These are phyloP conservation scores for Petrea volubilis DNA, from an alignment of 257 asterid genomes.

Conservation along the genomic window DNA sequence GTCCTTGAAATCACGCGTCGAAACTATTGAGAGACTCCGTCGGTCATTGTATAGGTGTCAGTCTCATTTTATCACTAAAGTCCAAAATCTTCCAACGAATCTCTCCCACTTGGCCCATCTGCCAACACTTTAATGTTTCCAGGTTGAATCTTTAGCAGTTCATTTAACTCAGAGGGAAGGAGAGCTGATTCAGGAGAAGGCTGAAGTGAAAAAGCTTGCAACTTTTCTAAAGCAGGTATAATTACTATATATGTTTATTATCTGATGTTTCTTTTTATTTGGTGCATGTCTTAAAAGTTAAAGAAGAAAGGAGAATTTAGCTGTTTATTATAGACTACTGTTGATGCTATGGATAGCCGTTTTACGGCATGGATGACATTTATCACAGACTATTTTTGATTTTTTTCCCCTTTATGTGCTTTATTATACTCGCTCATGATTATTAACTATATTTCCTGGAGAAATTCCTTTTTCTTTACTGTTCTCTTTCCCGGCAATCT, in stretches of 20 bases:
- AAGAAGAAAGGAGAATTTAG: neutral
- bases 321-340: neutral
- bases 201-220: slow-evolving; percentile 93
- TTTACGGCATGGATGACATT: too few relatives aligned
- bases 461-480: too few relatives aligned
- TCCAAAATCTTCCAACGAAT: neutral
- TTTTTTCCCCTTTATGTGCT: neutral
- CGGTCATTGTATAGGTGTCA: neutral
- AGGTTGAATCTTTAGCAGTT: slow-evolving; percentile 91
- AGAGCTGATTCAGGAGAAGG: slow-evolving; percentile 88
- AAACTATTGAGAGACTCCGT: neutral
- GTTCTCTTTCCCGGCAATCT: too few relatives aligned
- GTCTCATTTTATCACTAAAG: neutral
- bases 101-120: slow-evolving; percentile 17
- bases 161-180: slow-evolving; percentile 95
- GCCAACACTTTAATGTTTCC: slow-evolving; percentile 16
- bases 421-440: too few relatives aligned
- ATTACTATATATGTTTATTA: neutral
- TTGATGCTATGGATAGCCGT: too few relatives aligned
- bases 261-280: neutral
- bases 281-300: neutral
- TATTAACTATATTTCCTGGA: too few relatives aligned
- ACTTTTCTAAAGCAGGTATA: slow-evolving; percentile 85
- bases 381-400: too few relatives aligned
- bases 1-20: neutral